Evolutionary conservation across 371 early-diverging fungal species (phyloP).

Genomic region (Apophysomyces trapeziformis): DNA sequence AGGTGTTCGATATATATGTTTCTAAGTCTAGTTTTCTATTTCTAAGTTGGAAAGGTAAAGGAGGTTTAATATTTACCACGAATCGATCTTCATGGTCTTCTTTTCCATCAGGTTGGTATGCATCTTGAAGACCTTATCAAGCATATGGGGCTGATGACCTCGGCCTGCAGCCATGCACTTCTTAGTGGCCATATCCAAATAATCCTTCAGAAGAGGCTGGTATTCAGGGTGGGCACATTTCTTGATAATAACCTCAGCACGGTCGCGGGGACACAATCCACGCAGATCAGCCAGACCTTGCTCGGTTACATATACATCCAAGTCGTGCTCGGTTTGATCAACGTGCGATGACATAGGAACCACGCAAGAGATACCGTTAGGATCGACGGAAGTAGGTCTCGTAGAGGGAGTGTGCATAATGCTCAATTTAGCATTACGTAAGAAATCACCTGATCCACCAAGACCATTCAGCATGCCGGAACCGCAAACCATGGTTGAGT

Average conservation of each 20-base stretch:
- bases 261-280: conserved; percentile 56
- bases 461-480: conserved; percentile 61
- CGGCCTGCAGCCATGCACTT: conserved; percentile 53
- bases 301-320: conserved; percentile 58
- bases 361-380: conserved; percentile 55
- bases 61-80: conserved; percentile 41
- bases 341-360: conserved; percentile 57
- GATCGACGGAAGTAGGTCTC: conserved; percentile 53
- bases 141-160: conserved; percentile 61
- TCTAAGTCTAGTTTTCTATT: conserved; percentile 6
- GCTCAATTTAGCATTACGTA: conserved; percentile 55
- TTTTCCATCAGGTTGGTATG: conserved; percentile 57
- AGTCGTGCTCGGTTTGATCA: conserved; percentile 60
- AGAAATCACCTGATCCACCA: conserved; percentile 56
- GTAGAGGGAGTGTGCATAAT: conserved; percentile 61
- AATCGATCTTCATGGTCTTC: conserved; percentile 60
- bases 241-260: conserved; percentile 56
- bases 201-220: conserved; percentile 51
- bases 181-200: conserved; percentile 55
- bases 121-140: conserved; percentile 63
- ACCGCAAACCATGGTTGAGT: conserved; percentile 57
- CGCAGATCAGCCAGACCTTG: conserved; percentile 61
- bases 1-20: conserved; percentile 1
- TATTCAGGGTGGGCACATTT: conserved; percentile 62
- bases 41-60: conserved; percentile 8